Base-by-base conservation (phyloP, 257 asterid species). In the Nyctanthes arbortristis region DNA sequence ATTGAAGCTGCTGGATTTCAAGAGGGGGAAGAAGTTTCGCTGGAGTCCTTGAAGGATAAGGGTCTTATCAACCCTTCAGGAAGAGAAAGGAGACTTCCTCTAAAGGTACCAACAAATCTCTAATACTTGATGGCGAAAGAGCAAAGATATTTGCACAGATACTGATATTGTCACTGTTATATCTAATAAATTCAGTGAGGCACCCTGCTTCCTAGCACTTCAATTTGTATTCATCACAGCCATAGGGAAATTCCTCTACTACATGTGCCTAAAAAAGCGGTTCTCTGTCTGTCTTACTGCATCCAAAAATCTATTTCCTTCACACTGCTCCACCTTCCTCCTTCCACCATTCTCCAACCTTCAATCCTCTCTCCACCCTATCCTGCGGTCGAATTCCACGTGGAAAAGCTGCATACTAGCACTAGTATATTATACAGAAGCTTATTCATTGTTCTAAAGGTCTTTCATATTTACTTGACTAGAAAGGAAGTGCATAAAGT, bases 61-160 rank as follows among this genome's bases (percentile, higher is more conserved):
- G 95, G 99, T 66, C 66, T 93, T 74, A 89, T 93, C 67, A 93
- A 93, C 61, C 97, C 97, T 66, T 91, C 99, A 0, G 97, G 97
- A 61, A 84, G 97, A 80, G 97, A 91, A 71, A 87, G 96, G 83
- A 91, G 68, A 68, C 96, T 91, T 69, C 97, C 97, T 69, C 72
- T 93, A 4, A 93, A 93, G 97, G 99, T 86, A 85, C 37, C 3
- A 34, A 3, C 8, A 34, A 3, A 8, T 34, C 5, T 8, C 8
- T 8, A 34, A 3, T 34, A 3, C 3, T 34, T 34, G 4, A 3
- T 3, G 37, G 5, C 37, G 37, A 34, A 34, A 8, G 8, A 34
- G 8, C 8, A 34, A 34, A 34, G 37, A 34, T 34, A 3, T 34
- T 34, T 34, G 37, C 37, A 18, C 16, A 36, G 43, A n/a, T 36